These are phyloP conservation scores for Dunaliella salina DNA, from an alignment of 163 green algal species.

Conservation along the genomic window DNA sequence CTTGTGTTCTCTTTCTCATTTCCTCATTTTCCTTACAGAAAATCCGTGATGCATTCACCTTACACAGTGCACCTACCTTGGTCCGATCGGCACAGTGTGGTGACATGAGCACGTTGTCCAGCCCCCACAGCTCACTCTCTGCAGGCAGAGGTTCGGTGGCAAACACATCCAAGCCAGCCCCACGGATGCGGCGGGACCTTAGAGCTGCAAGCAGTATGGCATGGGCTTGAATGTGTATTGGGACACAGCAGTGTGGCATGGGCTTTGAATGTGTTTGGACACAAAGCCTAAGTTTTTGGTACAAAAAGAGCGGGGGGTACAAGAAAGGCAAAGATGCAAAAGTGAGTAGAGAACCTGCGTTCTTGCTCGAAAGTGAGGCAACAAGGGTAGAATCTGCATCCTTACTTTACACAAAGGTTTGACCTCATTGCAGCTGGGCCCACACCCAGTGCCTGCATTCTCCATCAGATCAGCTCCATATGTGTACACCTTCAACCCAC, in stretches of 20 bases:
- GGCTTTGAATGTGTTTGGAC: too few relatives aligned
- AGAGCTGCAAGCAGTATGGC: slow-evolving; percentile 37
- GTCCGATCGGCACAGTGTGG: slow-evolving; percentile 75
- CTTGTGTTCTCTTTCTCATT: not conserved
- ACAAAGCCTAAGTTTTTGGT: too few relatives aligned
- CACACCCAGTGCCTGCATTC: not conserved
- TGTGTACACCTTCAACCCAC: slow-evolving; percentile 27
- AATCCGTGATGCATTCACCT: not conserved
- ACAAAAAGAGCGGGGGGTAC: too few relatives aligned
- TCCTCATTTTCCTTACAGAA: not conserved
- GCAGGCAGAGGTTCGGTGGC: slow-evolving; percentile 66
- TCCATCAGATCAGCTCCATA: not conserved
- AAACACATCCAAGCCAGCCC: slow-evolving; percentile 84
- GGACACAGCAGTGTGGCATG: too few relatives aligned
- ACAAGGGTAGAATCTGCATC: too few relatives aligned
- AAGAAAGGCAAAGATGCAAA: too few relatives aligned
- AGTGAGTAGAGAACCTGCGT: too few relatives aligned
- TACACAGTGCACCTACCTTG: slow-evolving; percentile 20
- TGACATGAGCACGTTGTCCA: slow-evolving; percentile 74
- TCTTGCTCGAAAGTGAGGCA: too few relatives aligned
- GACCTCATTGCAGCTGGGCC: too few relatives aligned
- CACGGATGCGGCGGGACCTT: slow-evolving; percentile 48
- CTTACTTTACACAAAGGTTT: too few relatives aligned
- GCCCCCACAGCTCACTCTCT: slow-evolving; percentile 65
- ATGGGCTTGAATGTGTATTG: too few relatives aligned